Evolutionary conservation across 495 filamentous ascomycete species (phyloP).

Genomic region (Daldinia concentrica): DNA sequence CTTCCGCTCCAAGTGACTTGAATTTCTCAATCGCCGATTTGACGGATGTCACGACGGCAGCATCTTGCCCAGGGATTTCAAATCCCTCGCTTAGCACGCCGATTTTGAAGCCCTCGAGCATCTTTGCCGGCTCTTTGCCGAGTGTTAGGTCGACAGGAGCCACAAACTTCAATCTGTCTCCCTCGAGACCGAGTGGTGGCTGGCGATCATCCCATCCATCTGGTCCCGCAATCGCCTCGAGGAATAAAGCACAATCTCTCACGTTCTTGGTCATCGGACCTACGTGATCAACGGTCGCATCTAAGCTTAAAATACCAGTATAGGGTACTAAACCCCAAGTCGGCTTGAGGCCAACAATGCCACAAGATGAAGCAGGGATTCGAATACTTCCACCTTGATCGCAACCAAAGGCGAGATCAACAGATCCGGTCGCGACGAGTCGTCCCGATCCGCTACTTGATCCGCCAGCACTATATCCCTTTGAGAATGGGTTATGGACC

Average conservation of each 20-base stretch:
- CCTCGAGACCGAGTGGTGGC: conserved; percentile 53
- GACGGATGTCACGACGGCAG: conserved; percentile 54
- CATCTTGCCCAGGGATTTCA: conserved; percentile 53
- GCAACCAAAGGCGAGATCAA: conserved; percentile 66
- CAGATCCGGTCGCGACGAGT: conserved; percentile 59
- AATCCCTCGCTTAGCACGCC: conserved; percentile 63
- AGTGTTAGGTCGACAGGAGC: conserved; percentile 40
- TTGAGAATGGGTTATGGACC: conserved; percentile 60
- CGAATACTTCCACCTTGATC: conserved; percentile 71
- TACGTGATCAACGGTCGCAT: conserved; percentile 58
- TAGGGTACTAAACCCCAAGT: conserved; percentile 62
- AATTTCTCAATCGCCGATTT: conserved; percentile 57
- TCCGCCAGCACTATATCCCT: conserved; percentile 64
- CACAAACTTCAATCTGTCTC: conserved; percentile 47
- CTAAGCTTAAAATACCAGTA: conserved; percentile 57
- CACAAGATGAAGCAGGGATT: conserved; percentile 62
- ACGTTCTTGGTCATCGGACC: conserved; percentile 61
- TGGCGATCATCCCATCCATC: conserved; percentile 67
- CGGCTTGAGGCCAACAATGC: conserved; percentile 59
- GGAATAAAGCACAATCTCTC: conserved; percentile 59
- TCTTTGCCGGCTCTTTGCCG: conserved; percentile 24
- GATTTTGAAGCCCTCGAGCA: conserved; percentile 61
- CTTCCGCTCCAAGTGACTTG: conserved; percentile 59
- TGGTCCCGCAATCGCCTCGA: conserved; percentile 63
- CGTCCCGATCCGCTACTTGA: conserved; percentile 66